Conservation (phyloP, 148 eudicot species). For the Euryodendron excelsum region DNA sequence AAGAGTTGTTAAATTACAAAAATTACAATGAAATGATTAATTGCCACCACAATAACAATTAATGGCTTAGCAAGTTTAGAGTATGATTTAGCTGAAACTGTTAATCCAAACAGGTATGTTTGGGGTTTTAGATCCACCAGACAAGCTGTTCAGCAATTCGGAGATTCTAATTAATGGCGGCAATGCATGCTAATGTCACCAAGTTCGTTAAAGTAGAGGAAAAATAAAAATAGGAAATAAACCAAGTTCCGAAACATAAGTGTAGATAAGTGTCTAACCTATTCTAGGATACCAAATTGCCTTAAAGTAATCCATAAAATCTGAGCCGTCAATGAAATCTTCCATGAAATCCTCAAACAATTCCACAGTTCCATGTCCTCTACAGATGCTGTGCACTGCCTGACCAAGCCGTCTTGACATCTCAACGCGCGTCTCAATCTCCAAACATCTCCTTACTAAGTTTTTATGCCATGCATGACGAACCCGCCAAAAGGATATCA, state of each 20-base stretch:
- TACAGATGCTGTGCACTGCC: slow-evolving; percentile 54
- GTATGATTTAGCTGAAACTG: neutral
- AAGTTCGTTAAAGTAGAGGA: neutral
- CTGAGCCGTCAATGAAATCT: slow-evolving; percentile 51
- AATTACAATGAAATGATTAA: too few species aligned
- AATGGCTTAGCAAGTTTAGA: neutral
- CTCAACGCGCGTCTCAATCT: slow-evolving; percentile 48
- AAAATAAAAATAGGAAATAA: neutral
- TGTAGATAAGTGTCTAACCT: slow-evolving; percentile 40
- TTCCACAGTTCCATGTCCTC: slow-evolving; percentile 43
- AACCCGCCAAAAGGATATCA: slow-evolving; percentile 89
- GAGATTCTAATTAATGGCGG: neutral
- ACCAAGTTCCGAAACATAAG: neutral
- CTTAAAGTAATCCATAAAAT: slow-evolving; percentile 81
- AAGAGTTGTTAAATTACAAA: too few species aligned
- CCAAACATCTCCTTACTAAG: slow-evolving; percentile 67
- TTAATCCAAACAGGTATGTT: neutral
- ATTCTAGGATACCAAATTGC: slow-evolving; percentile 88
- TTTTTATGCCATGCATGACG: slow-evolving; percentile 97
- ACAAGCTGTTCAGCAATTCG: neutral
- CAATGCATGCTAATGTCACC: neutral
- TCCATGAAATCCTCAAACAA: slow-evolving; percentile 59
- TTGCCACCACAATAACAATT: neutral
- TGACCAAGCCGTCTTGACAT: slow-evolving; percentile 62
- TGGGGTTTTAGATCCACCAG: neutral